Evolutionary conservation across 805 yeast species (phyloP).

Genomic region (Yarrowia bubula): DNA sequence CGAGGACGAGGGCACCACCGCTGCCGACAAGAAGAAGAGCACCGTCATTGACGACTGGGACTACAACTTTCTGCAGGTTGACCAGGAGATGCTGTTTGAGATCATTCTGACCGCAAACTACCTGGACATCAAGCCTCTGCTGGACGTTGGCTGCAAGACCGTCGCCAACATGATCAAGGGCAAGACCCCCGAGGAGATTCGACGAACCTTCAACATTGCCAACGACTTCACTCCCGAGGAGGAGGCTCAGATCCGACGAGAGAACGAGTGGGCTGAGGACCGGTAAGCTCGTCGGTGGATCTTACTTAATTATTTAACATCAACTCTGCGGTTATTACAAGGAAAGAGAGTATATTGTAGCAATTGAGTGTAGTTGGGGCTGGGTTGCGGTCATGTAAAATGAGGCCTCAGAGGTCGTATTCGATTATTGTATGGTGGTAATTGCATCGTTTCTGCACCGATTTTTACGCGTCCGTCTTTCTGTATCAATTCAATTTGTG

Average conservation of each 20-base stretch:
- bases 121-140: slow-evolving; percentile 46
- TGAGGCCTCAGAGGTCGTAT: no score
- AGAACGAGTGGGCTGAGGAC: slow-evolving; percentile 49
- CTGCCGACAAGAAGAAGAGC: slow-evolving; percentile 60
- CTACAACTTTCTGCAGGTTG: slow-evolving; percentile 87
- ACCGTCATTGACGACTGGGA: slow-evolving; percentile 96
- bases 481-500: no score
- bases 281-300: slow-evolving; percentile 32
- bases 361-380: no score
- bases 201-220: slow-evolving; percentile 46
- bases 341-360: no score
- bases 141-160: slow-evolving; percentile 50
- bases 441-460: no score
- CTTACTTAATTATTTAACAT: slow-evolving; percentile 6
- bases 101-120: slow-evolving; percentile 50
- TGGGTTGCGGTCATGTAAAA: no score
- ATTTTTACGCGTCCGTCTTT: no score
- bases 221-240: slow-evolving; percentile 51
- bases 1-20: slow-evolving; percentile 52
- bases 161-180: slow-evolving; percentile 51
- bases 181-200: slow-evolving; percentile 47
- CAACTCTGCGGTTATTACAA: neutral
- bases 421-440: no score
- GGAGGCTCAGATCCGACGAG: slow-evolving; percentile 48
- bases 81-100: slow-evolving; percentile 58